These are phyloP conservation scores for Lactarius indigo DNA, from an alignment of 768 basidiomycete genomes.

Conservation along the genomic window DNA sequence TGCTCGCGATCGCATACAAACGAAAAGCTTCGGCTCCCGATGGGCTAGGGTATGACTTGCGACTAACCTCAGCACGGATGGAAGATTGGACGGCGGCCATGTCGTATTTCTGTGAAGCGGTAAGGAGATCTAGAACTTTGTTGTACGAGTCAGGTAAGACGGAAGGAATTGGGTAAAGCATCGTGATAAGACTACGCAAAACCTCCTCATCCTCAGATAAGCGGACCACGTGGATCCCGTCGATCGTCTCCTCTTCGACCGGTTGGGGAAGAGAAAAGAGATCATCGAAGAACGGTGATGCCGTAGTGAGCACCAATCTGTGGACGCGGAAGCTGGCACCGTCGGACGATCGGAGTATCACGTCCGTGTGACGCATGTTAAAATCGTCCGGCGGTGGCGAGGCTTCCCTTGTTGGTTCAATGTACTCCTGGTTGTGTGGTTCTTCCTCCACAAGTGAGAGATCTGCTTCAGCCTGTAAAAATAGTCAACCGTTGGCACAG, in stretches of 20 bases:
- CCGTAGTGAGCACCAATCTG: constrained; percentile 31
- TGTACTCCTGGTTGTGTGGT: neutral
- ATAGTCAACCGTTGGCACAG: neutral
- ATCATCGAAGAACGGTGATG: constrained; percentile 33
- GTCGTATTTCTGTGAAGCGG: constrained; percentile 28
- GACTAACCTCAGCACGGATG: neutral
- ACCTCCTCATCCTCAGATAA: constrained; percentile 14
- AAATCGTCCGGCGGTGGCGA: neutral
- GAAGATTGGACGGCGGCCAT: constrained; percentile 19
- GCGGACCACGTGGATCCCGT: constrained; percentile 18
- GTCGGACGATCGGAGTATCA: constrained; percentile 32
- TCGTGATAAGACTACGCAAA: constrained; percentile 8
- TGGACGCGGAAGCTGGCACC: constrained; percentile 31
- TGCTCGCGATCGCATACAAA: constrained; percentile 21
- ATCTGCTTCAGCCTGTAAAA: neutral
- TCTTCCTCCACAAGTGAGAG: neutral
- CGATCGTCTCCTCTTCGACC: neutral
- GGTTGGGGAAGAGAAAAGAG: constrained; percentile 30
- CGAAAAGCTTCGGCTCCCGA: constrained; percentile 14
- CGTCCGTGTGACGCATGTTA: constrained; percentile 7
- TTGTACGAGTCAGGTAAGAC: constrained; percentile 2
- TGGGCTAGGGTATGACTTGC: neutral
- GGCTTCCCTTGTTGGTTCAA: neutral
- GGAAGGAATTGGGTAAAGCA: constrained; percentile 10
- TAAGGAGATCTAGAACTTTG: constrained; percentile 12